Conservation (phyloP, 768 basidiomycete genomes). For the Boletus barrowsii region DNA sequence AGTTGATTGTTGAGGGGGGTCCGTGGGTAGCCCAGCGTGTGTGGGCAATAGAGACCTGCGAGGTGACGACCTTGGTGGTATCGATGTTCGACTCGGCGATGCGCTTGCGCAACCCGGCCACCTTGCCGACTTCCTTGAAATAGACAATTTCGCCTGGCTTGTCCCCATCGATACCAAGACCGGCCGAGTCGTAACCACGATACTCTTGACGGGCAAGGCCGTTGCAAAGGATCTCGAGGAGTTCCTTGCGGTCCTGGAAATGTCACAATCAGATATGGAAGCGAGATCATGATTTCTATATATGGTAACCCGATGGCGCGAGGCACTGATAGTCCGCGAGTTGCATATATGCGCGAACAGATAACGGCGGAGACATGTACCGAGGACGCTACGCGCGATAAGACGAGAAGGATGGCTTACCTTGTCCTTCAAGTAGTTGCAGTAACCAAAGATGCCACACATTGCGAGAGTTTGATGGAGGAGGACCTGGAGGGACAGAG, state of each 20-base stretch:
- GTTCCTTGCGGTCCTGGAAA: conserved; percentile 76
- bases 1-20: conserved; percentile 81
- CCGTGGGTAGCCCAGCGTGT: conserved; percentile 99
- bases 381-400: neutral
- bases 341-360: conserved; percentile 8
- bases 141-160: conserved; percentile 68
- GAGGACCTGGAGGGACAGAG: conserved; percentile 1
- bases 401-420: conserved; percentile 39
- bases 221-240: conserved; percentile 86
- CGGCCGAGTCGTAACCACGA: conserved; percentile 96
- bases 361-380: neutral
- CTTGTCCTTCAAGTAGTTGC: conserved; percentile 93
- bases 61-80: conserved; percentile 71
- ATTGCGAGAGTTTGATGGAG: conserved; percentile 37
- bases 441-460: conserved; percentile 98
- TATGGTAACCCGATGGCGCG: conserved; percentile 11
- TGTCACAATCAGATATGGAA: conserved; percentile 9
- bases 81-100: conserved; percentile 71
- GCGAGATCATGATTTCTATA: conserved; percentile 14
- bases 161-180: conserved; percentile 89
- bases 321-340: neutral
- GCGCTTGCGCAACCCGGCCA: conserved; percentile 86
- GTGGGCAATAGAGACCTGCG: conserved; percentile 96
- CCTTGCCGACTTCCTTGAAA: conserved; percentile 99
- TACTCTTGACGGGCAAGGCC: conserved; percentile 96